Percentiles rank a stretch among this genome's conserved stretches.
These are phyloP conservation scores for Phlebopus sp. DNA, from an alignment of 1,284 basidiomycete species.

Conservation along the genomic window DNA sequence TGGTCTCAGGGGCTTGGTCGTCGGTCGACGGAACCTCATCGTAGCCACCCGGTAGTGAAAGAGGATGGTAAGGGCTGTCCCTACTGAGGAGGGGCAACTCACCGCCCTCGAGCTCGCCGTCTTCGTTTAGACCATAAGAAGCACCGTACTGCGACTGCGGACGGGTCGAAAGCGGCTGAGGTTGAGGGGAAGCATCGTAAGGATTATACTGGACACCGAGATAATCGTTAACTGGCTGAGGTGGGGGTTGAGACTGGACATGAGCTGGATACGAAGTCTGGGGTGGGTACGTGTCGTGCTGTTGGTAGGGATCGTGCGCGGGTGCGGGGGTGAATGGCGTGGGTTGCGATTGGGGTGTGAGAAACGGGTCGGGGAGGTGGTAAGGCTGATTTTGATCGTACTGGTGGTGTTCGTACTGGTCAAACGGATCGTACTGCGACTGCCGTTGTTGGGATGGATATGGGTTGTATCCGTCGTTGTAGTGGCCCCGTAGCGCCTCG, in stretches of 20 bases:
- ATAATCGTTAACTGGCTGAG: slow-evolving; percentile 30
- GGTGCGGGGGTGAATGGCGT: slow-evolving; percentile 20
- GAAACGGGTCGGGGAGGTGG: slow-evolving; percentile 22
- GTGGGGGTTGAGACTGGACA: slow-evolving; percentile 14
- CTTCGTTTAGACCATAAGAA: slow-evolving; percentile 36
- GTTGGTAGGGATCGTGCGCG: slow-evolving; percentile 34
- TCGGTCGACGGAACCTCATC: slow-evolving; percentile 36
- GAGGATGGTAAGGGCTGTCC: slow-evolving; percentile 31
- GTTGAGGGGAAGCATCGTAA: slow-evolving; percentile 16
- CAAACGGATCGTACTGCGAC: slow-evolving; percentile 16
- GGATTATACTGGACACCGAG: slow-evolving; percentile 21
- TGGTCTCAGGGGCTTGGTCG: slow-evolving; percentile 43
- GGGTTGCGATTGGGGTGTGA: slow-evolving; percentile 16
- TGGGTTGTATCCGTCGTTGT: slow-evolving; percentile 55
- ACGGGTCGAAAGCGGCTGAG: slow-evolving; percentile 19
- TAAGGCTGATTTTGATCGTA: slow-evolving; percentile 29
- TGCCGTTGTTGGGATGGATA: slow-evolving; percentile 34
- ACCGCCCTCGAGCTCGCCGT: slow-evolving; percentile 43
- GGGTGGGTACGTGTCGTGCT: slow-evolving; percentile 25
- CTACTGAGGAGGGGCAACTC: slow-evolving; percentile 65
- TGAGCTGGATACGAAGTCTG: slow-evolving; percentile 18
- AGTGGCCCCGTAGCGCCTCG: slow-evolving; percentile 52
- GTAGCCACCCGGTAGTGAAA: slow-evolving; percentile 44
- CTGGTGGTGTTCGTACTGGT: slow-evolving; percentile 24
- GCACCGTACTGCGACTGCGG: slow-evolving; percentile 29